Evolutionary conservation across 768 basidiomycete genomes (phyloP), one percentile per base, ranked within the genome.

Genomic region (Suillus bovinus): DNA sequence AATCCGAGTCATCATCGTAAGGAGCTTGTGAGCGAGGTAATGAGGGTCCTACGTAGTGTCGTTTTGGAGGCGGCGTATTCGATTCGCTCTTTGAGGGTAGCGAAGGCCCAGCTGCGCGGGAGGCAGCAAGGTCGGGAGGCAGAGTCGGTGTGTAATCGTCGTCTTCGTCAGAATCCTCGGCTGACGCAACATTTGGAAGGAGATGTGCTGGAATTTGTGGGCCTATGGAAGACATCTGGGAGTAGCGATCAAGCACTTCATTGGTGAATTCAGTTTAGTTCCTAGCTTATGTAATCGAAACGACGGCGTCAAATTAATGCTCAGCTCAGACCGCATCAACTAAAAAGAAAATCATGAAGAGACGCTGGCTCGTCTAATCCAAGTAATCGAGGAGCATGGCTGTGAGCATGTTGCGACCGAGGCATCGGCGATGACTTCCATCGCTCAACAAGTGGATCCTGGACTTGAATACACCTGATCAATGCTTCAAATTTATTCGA

Each of bases 121-220:
- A 73, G 20, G 83, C 82, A 8, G 76, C 72, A 53, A 93, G 74
- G 61, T 91, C 88, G 14, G 92, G 91, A 5, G 91, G 93, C 7
- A 94, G 82, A 3, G 84, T 82, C 0, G 92, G 94, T 3, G 80
- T 81, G 69, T 88, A 90, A 67, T 86, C 87, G 65, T 91, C 91
- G 20, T 83, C 83, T 6, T 84, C 83, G 9, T 76, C 73, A 17
- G 72, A 75, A 14, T 72, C 72, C 5, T 68, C 63, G 27, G 64
- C 50, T 46, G 64, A 47, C 22, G 61, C 46, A 22, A 36, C 11
- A 3, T 47, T 63, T 33, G 70, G 63, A 33, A 76, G 73, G 27
- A 85, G 76, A 66, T 84, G 84, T 24, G 78, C 67, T 17, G 87
- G 87, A 39, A 88, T 76, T 49, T 80, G 76, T 38, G 87, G 87